Evolutionary conservation across 2,329 filamentous ascomycete genomes (phyloP).

Genomic region (Macrophomina phaseolina): DNA sequence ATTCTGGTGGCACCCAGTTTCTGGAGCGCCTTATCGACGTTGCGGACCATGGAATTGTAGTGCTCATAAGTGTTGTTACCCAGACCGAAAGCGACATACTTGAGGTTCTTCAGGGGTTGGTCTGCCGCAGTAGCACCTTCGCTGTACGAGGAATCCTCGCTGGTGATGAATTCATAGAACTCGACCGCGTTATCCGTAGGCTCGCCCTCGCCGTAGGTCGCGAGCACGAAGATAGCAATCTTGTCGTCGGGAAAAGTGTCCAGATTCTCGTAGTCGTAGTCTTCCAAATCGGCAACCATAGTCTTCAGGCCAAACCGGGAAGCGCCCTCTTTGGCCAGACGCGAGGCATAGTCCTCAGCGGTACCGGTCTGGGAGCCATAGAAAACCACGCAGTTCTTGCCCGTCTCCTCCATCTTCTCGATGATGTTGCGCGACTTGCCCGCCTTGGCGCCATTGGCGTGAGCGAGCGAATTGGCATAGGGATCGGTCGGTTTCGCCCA

Average conservation of each 20-base stretch:
- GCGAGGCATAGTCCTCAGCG: constrained; percentile 95
- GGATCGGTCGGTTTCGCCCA: constrained; percentile 91
- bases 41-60: constrained; percentile 98
- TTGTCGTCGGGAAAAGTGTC: constrained; percentile 89
- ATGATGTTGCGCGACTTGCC: constrained; percentile 90
- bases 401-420: constrained; percentile 93
- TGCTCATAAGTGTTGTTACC: constrained; percentile 99
- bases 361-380: constrained; percentile 99
- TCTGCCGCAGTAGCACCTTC: constrained; percentile 62
- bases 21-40: constrained; percentile 79
- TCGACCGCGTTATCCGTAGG: constrained; percentile 98
- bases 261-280: constrained; percentile 95
- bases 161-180: constrained; percentile 94
- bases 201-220: constrained; percentile 97
- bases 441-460: constrained; percentile 70
- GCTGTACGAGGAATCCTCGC: constrained; percentile 81
- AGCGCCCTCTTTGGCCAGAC: constrained; percentile 95
- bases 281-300: constrained; percentile 97
- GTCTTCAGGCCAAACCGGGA: constrained; percentile 95
- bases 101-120: constrained; percentile 78
- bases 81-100: constrained; percentile 93
- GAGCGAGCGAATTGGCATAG: constrained; percentile 77
- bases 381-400: constrained; percentile 98
- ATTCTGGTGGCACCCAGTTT: constrained; percentile 85
- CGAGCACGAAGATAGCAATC: constrained; percentile 91